These are phyloP conservation scores for Vaccinium darrowii DNA, from an alignment of 148 eudicot genomes.

Conservation along the genomic window DNA sequence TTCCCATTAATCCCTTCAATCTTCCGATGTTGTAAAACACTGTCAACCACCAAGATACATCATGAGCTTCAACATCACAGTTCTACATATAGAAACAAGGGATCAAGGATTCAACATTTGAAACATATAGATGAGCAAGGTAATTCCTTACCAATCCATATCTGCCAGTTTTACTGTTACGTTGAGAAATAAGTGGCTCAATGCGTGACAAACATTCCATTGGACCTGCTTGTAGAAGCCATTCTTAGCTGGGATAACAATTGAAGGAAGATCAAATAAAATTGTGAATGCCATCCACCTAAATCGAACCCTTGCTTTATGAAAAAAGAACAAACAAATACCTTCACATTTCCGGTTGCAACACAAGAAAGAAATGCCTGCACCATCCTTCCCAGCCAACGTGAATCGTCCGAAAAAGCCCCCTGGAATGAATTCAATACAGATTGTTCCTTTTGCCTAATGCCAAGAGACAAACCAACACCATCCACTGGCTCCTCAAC, in stretches of 20 bases:
- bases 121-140: slow-evolving; percentile 1
- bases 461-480: slow-evolving; percentile 15
- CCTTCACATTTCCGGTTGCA: slow-evolving; percentile 97
- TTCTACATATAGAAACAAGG: background rate
- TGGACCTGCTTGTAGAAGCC: slow-evolving; percentile 63
- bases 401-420: slow-evolving; percentile 27
- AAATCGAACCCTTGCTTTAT: background rate
- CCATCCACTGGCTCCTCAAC: slow-evolving; percentile 23
- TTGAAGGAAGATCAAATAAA: background rate
- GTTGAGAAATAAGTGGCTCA: slow-evolving; percentile 86
- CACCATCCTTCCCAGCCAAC: slow-evolving; percentile 69
- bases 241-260: slow-evolving; percentile 6
- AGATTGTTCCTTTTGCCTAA: slow-evolving; percentile 8
- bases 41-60: background rate
- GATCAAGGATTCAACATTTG: background rate
- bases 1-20: background rate
- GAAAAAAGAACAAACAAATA: slow-evolving; percentile 21
- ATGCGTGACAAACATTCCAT: slow-evolving; percentile 97
- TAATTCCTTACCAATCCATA: slow-evolving; percentile 64
- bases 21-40: background rate
- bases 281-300: background rate
- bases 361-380: slow-evolving; percentile 91
- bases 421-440: slow-evolving; percentile 20
- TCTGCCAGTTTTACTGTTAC: slow-evolving; percentile 60
- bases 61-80: background rate